These are phyloP conservation scores for Mucor lusitanicus DNA, from an alignment of 371 early-diverging fungal species.

Conservation along the genomic window DNA sequence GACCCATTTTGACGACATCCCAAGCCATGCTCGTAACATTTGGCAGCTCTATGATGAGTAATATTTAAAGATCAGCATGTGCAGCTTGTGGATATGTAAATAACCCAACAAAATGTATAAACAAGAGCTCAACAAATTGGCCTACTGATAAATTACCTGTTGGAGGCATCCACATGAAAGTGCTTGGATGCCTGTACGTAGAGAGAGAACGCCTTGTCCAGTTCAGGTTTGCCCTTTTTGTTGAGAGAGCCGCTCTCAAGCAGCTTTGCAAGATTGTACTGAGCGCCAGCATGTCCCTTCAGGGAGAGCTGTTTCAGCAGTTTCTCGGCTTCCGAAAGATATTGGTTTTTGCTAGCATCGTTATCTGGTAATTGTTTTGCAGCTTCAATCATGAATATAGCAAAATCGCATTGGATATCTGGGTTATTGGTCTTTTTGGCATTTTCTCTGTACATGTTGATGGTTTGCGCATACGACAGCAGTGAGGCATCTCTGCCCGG, in stretches of 20 bases:
- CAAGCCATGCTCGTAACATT: conserved; percentile 70
- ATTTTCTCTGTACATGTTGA: conserved; percentile 78
- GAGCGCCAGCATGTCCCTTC: conserved; percentile 56
- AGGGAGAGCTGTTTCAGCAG: conserved; percentile 52
- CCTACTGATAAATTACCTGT: conserved; percentile 28
- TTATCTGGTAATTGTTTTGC: conserved; percentile 44
- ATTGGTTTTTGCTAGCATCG: not conserved
- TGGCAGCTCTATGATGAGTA: conserved; percentile 49
- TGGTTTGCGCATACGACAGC: conserved; percentile 64
- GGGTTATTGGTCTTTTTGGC: conserved; percentile 77
- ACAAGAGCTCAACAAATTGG: not conserved
- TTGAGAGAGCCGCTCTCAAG: conserved; percentile 55
- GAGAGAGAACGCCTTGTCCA: conserved; percentile 65
- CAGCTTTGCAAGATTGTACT: conserved; percentile 62
- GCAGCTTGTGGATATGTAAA: not conserved
- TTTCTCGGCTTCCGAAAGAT: conserved; percentile 59
- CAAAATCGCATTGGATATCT: conserved; percentile 77
- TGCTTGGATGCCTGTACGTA: conserved; percentile 67
- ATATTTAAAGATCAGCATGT: not conserved
- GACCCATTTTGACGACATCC: conserved; percentile 62
- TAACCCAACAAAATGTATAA: not conserved
- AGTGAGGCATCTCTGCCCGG: conserved; percentile 62
- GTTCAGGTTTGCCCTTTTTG: conserved; percentile 49
- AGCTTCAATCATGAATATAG: conserved; percentile 66
- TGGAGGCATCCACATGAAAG: conserved; percentile 64